Evolutionary conservation across 2,329 filamentous ascomycete genomes (phyloP).

Genomic region (Arthroderma uncinatum): DNA sequence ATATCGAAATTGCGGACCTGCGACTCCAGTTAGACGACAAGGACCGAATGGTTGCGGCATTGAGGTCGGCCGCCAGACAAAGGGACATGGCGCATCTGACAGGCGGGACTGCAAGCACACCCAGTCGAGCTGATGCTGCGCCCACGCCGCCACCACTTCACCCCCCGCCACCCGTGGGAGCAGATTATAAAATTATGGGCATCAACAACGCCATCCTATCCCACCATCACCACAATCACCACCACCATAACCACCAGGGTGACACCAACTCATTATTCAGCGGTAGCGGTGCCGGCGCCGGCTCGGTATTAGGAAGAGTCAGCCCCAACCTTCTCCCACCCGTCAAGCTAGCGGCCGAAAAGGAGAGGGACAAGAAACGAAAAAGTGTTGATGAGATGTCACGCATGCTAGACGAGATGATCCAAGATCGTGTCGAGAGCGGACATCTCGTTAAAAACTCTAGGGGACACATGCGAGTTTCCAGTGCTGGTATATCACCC

Average conservation of each 20-base stretch:
- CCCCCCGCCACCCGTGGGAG: slow-evolving; percentile 3
- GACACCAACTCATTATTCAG: slow-evolving; percentile 12
- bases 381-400: slow-evolving; percentile 86
- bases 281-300: slow-evolving; percentile 21
- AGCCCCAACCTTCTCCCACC: slow-evolving; percentile 23
- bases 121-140: slow-evolving; percentile 19
- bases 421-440: slow-evolving; percentile 71
- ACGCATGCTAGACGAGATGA: slow-evolving; percentile 90
- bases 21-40: slow-evolving; percentile 84
- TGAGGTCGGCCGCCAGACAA: slow-evolving; percentile 74
- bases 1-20: slow-evolving; percentile 85
- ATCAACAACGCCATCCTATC: neutral
- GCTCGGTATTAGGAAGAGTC: slow-evolving; percentile 15
- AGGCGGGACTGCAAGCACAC: slow-evolving; percentile 29
- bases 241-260: slow-evolving; percentile 18
- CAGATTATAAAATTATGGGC: slow-evolving; percentile 5
- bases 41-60: slow-evolving; percentile 79
- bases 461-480: slow-evolving; percentile 45
- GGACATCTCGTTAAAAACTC: slow-evolving; percentile 56
- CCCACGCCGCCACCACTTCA: slow-evolving; percentile 17
- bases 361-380: slow-evolving; percentile 41
- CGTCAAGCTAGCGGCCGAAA: slow-evolving; percentile 17
- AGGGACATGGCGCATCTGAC: slow-evolving; percentile 62
- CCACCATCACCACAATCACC: slow-evolving; percentile 10
- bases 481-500: slow-evolving; percentile 31